Evolutionary conservation across 2,329 filamentous ascomycete species (phyloP).

Genomic region (Metarhizium album): DNA sequence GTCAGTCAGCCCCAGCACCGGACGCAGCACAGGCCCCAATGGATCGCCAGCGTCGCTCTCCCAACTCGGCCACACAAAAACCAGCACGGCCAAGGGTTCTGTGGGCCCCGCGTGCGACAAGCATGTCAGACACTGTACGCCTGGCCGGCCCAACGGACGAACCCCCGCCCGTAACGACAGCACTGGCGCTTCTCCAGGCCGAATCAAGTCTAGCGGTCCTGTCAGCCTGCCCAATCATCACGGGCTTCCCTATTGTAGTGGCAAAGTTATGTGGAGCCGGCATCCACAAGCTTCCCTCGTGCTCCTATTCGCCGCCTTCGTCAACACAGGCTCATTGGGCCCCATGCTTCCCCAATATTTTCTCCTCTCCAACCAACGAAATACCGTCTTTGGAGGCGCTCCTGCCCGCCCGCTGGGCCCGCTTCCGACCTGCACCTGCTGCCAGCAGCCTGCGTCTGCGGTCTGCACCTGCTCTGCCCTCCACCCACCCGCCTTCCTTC

Average conservation of each 20-base stretch:
- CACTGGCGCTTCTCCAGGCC: slow-evolving; percentile 9
- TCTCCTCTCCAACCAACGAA: slow-evolving; percentile 20
- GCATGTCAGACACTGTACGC: slow-evolving; percentile 2
- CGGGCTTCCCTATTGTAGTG: slow-evolving; percentile 12
- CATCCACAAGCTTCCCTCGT: slow-evolving; percentile 2
- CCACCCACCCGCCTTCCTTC: slow-evolving; percentile 7
- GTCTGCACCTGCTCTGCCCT: slow-evolving; percentile 9
- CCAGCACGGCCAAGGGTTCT: neutral
- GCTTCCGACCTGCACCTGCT: slow-evolving; percentile 10
- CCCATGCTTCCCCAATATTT: slow-evolving; percentile 11
- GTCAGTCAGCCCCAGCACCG: too few species aligned
- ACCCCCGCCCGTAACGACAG: slow-evolving; percentile 15
- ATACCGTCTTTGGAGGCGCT: slow-evolving; percentile 12
- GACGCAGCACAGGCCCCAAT: neutral
- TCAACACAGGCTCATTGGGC: slow-evolving; percentile 1
- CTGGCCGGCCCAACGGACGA: slow-evolving; percentile 8
- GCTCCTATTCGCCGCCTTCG: slow-evolving; percentile 20
- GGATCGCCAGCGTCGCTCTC: neutral
- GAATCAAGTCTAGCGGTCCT: slow-evolving; percentile 10
- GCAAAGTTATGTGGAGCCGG: slow-evolving; percentile 12
- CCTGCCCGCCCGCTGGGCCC: neutral
- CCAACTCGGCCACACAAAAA: neutral
- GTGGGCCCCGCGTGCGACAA: neutral
- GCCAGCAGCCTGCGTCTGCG: slow-evolving; percentile 4
- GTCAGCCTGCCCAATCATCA: slow-evolving; percentile 20